These are phyloP conservation scores for Globisporangium takayamanum DNA, from an alignment of 352 stramenopile species.

Conservation along the genomic window DNA sequence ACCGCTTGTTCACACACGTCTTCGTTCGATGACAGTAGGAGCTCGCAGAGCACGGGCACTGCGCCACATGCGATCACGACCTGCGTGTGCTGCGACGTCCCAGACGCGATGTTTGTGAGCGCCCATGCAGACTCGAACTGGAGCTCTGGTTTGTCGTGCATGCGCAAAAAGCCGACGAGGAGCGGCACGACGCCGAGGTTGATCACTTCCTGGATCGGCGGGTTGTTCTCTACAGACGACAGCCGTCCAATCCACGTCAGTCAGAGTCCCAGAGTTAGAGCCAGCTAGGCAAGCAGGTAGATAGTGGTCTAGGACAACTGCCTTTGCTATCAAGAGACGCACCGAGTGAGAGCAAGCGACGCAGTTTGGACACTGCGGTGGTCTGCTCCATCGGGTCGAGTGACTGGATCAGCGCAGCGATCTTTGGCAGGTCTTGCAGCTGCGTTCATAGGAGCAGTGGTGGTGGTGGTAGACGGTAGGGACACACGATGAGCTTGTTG, in stretches of 20 bases:
- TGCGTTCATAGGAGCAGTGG: neutral
- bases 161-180: slow-evolving; percentile 97
- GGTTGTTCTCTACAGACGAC: slow-evolving; percentile 89
- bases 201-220: slow-evolving; percentile 99
- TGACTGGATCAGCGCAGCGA: slow-evolving; percentile 91
- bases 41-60: slow-evolving; percentile 95
- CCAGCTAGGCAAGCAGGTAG: too few relatives aligned
- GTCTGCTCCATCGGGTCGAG: slow-evolving; percentile 89
- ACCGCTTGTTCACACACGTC: slow-evolving; percentile 91
- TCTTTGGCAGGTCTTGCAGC: slow-evolving; percentile 67
- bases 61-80: slow-evolving; percentile 96
- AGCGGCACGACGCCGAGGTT: slow-evolving; percentile 95
- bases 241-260: neutral
- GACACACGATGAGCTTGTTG: neutral
- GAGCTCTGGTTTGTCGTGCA: slow-evolving; percentile 87
- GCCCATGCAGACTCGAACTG: slow-evolving; percentile 99
- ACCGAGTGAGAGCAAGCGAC: slow-evolving; percentile 97
- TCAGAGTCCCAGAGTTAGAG: neutral
- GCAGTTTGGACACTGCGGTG: slow-evolving; percentile 96
- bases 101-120: slow-evolving; percentile 99
- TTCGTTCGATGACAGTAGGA: slow-evolving; percentile 89
- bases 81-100: slow-evolving; percentile 96
- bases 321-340: slow-evolving; percentile 2
- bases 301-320: neutral
- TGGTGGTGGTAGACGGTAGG: neutral